Evolutionary conservation across 1,284 basidiomycete species (phyloP), one percentile per base, ranked within the genome.

Genomic region (Stereum hirsutum): DNA sequence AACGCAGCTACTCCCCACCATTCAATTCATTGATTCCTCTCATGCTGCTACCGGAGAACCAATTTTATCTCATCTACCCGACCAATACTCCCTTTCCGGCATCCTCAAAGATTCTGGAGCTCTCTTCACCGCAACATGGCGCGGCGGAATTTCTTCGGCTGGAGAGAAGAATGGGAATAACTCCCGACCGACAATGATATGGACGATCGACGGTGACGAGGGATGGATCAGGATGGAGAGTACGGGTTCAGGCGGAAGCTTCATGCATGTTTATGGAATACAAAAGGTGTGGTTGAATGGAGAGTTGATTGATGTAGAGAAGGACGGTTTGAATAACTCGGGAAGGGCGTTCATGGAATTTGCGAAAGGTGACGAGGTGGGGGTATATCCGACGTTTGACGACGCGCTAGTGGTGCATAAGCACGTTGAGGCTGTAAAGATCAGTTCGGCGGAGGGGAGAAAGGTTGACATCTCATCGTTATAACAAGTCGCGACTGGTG

Each of bases 201-300:
- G 47, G 49, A 11, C 42, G 12, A 50, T 50, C 24, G 49, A 48
- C n/a, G 49, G 52, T 4, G 44, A 49, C n/a, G 38, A 54, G 23
- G 52, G 52, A 2, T 46, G 28, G 7, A 36, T 54, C 39, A 25
- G 41, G 4, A 37, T 54, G 5, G 46, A 50, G n/a, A 27, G 44
- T 23, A 17, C 38, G 6, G 30, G 27, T 17, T 6, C 24, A 12
- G 19, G 6, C 10, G 21, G 19, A 21, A 20, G 5, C 6, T 12
- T 20, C 8, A 24, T 21, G n/a, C 26, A 36, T 25, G 23, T 37
- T 10, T 19, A 15, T 10, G 12, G 30, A 11, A 33, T 34, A 15
- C 42, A 42, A 11, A 39, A 39, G 30, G 37, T 54, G 12, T 52
- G 36, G 28, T 36, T 52, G 23, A 53, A 54, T 36, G 54, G 52